Conservation (phyloP, 192 early-diverging fungal genomes). For the Phycomyces blakesleeanus region DNA sequence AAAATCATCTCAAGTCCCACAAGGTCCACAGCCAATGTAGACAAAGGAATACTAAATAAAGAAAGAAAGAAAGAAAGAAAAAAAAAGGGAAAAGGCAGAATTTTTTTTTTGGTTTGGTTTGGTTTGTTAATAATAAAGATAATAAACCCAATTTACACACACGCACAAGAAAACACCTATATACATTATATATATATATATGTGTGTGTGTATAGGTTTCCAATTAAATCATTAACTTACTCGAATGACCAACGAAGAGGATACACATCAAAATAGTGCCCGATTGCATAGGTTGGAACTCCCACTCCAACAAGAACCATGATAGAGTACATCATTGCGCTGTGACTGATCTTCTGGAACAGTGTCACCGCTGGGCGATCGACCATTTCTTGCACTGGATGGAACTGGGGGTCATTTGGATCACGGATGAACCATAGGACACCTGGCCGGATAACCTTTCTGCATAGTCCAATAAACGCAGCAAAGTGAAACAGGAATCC, state of each 20-base stretch:
- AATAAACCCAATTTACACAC: too few species aligned
- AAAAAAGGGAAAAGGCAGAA: too few species aligned
- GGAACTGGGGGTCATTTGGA: constrained; percentile 92
- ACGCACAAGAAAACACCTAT: too few species aligned
- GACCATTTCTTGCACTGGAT: constrained; percentile 90
- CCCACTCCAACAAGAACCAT: constrained; percentile 78
- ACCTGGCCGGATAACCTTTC: constrained; percentile 84
- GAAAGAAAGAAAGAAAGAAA: too few species aligned
- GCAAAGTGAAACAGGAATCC: constrained; percentile 95
- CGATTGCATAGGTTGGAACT: constrained; percentile 39
- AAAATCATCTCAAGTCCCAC: constrained; percentile 72
- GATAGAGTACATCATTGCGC: constrained; percentile 79
- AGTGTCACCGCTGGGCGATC: constrained; percentile 73
- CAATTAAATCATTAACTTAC: too few species aligned
- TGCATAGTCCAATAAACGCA: constrained; percentile 74
- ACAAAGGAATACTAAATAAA: constrained; percentile 49
- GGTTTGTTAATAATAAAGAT: too few species aligned
- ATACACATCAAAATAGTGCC: constrained; percentile 38
- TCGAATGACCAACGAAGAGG: constrained; percentile 63
- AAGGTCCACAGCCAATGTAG: constrained; percentile 76
- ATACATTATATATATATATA: too few species aligned
- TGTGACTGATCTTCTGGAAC: constrained; percentile 77
- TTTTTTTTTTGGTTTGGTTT: too few species aligned
- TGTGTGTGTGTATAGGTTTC: too few species aligned
- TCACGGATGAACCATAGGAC: constrained; percentile 99